Evolutionary conservation across 2,329 filamentous ascomycete genomes (phyloP), one percentile per base, ranked within the genome.

Genomic region (Colletotrichum acutatum): DNA sequence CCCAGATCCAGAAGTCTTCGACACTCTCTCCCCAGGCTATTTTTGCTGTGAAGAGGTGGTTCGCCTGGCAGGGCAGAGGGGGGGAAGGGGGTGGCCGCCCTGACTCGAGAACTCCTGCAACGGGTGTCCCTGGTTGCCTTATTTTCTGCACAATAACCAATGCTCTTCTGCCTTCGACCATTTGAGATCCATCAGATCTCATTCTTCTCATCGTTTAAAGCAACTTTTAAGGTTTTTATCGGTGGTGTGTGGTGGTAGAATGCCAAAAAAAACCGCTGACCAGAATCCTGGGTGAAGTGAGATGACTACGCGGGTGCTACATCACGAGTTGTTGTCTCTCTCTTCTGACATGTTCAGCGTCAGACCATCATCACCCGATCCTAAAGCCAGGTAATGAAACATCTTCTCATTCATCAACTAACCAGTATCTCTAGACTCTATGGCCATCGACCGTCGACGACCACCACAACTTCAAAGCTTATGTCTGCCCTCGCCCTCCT

Each of bases 381-480:
- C n/a, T n/a, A 1, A 24, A 2, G 16, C 5, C 3, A 22, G 5
- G n/a, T 2, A 6, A 19, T 9, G 26, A 3, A 14, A 4, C 52
- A 54, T 24, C n/a, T 5, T 58, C 3, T 34, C 1, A 26, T 53
- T 54, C n/a, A 11, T 19, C 16, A 30, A 42, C 5, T 64, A 14
- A 64, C n/a, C 5, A 22, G 11, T 54, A 37, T 24, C 37, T 34
- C 37, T 26, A 26, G 14, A 3, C n/a, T 53, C 61, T 30, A 19
- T 3, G 52, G 32, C 14, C 6, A 19, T 42, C 37, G 52, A 57
- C 16, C 6, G 37, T 19, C 16, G 22, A n/a, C 8, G 52, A 4
- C 5, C 22, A 66, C 28, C 34, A 22, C 34, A 22, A 6, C 6
- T 16, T 68, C 22, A 74, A 22, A 74, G 53, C 57, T 68, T 74